Evolutionary conservation across 352 stramenopile genomes (phyloP).

Genomic region (Phytophthora boehmeriae): DNA sequence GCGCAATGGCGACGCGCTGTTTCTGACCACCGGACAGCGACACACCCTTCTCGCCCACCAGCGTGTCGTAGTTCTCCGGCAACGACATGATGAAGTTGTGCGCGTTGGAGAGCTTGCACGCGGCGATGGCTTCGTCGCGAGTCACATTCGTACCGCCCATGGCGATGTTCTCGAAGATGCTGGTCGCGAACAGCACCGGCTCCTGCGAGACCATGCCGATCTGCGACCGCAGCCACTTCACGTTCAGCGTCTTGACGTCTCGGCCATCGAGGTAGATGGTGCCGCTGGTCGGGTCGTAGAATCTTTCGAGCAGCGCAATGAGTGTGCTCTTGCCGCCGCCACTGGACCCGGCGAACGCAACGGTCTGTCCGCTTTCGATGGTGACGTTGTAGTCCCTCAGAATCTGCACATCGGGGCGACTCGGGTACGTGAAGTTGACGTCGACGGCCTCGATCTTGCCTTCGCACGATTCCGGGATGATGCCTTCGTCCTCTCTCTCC

Average conservation of each 20-base stretch:
- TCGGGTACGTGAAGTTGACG: constrained; percentile 67
- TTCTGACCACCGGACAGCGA: constrained; percentile 46
- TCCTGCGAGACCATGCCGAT: constrained; percentile 70
- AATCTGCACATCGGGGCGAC: constrained; percentile 29
- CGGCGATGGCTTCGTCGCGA: constrained; percentile 70
- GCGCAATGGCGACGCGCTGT: too few species aligned
- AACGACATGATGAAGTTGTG: constrained; percentile 73
- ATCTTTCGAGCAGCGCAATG: constrained; percentile 57
- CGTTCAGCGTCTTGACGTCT: too few species aligned
- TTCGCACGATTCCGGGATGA: constrained; percentile 23
- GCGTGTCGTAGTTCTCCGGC: constrained; percentile 79
- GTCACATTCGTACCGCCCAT: constrained; percentile 52
- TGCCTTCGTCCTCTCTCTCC: constrained; percentile 24
- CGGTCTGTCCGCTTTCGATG: too few species aligned
- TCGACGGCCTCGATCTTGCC: constrained; percentile 49
- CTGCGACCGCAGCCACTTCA: too few species aligned
- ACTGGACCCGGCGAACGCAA: too few species aligned
- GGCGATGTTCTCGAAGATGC: constrained; percentile 85
- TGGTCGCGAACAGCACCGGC: constrained; percentile 78
- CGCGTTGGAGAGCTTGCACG: constrained; percentile 51
- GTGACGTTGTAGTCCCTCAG: constrained; percentile 20
- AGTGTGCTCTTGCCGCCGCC: constrained; percentile 36
- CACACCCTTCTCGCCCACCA: constrained; percentile 41
- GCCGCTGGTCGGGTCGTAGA: constrained; percentile 68
- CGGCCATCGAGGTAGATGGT: too few species aligned